Base-by-base conservation (phyloP, 495 filamentous ascomycete genomes). In the Lasiosphaeria ovina region DNA sequence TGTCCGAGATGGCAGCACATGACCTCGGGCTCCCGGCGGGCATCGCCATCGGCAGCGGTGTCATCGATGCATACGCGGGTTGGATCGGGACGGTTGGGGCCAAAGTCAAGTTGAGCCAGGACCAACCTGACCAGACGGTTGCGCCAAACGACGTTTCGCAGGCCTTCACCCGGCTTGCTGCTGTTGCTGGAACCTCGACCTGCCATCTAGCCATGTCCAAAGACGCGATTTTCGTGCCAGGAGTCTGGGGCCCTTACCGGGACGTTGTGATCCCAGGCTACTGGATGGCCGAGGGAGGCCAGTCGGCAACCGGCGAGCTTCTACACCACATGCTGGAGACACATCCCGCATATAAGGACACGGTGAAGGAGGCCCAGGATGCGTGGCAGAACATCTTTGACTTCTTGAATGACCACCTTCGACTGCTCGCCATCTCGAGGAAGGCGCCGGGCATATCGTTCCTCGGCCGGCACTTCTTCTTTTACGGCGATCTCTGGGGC, bases 21-120 rank as follows among this genome's bases (percentile, higher is more conserved):
- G 89, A 97, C 17, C 82, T 98, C 55, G 94, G 94, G 3, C 77
- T 98, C n/a, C 87, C 87, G 2, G 77, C 88, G 5, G 94, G 93
- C 8, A 93, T 95, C 66, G 91, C 94, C 14, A 87, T 98, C 59
- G 94, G 94, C 17, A 94, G 89, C 65, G 92, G 93, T 70, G 94
- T 98, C 42, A 98, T 98, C 63, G 94, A 98, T 76, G 93, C 94
- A 5, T 98, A 98, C 72, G 94, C 94, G 16, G 94, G 94, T 32
- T 98, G 94, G 94, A 91, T 98, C 60, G 94, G 94, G 42, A 97
- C 93, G 3, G 94, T 98, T n/a, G 93, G 94, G 54, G 92, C 94
- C 12, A 97, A 97, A 72, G 90, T 96, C 60, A 76, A 88, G 47
- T 78, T 96, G 9, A 77, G 75, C 45, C 73, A 78, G 34, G 80